Percentiles rank a stretch among this genome's conserved stretches.
Conservation (phyloP, 73 alveolate genomes). For the Paramecium tetraurelia region DNA sequence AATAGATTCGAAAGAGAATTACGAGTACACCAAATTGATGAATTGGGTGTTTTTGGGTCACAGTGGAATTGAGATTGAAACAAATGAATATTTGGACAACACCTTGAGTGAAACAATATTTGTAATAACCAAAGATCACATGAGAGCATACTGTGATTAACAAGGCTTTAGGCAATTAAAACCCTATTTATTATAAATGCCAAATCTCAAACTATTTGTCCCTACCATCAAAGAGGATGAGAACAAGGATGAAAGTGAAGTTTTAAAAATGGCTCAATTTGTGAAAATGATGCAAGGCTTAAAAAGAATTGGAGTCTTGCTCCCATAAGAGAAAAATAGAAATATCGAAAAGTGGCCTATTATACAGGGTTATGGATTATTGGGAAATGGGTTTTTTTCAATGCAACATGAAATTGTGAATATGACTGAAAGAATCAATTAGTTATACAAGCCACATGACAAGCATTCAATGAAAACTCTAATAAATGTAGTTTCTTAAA, state of each 20-base stretch:
- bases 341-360: conserved; percentile 30
- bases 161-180: conserved; percentile 42
- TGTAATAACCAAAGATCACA: conserved; percentile 33
- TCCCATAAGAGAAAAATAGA: neutral
- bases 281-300: conserved; percentile 17
- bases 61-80: conserved; percentile 56
- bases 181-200: neutral
- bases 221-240: conserved; percentile 48
- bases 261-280: conserved; percentile 27
- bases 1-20: conserved; percentile 52
- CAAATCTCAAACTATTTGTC: conserved; percentile 49
- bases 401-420: conserved; percentile 3
- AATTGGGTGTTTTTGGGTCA: conserved; percentile 58
- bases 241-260: conserved; percentile 46
- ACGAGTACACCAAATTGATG: conserved; percentile 47
- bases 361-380: conserved; percentile 13
- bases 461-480: conserved; percentile 18
- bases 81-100: conserved; percentile 46
- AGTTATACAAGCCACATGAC: conserved; percentile 22
- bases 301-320: neutral
- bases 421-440: neutral
- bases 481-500: neutral
- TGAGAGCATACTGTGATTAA: conserved; percentile 32
- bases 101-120: conserved; percentile 43
- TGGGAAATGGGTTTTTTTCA: conserved; percentile 42